A percentile compares a stretch with the other conserved stretches of the same genome.
These are phyloP conservation scores for Medicago truncatula DNA, from an alignment of 306 rosid genomes.

Conservation along the genomic window MtrunA17r5.0-ANR NC_053044.1:49974001-49974500, in stretches of 20 bases:
- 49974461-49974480: neutral
- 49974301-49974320: slow-evolving; percentile 52
- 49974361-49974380: neutral
- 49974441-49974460: slow-evolving; percentile 12
- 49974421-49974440: slow-evolving; percentile 11
- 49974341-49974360: slow-evolving; percentile 50
- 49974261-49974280: too few species aligned
- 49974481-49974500: neutral
- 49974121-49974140: slow-evolving; percentile 51
- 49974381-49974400: neutral
- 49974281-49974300: too few species aligned
- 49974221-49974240: too few species aligned
- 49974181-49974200: slow-evolving; percentile 37
- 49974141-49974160: slow-evolving; percentile 48
- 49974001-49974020: slow-evolving; percentile 24
- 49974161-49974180: slow-evolving; percentile 59
- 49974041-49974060: slow-evolving; percentile 17
- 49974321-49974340: slow-evolving; percentile 18
- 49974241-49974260: too few species aligned
- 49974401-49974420: slow-evolving; percentile 5
- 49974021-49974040: slow-evolving; percentile 8
- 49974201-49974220: too few species aligned
- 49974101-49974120: slow-evolving; percentile 79
- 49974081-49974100: slow-evolving; percentile 68
- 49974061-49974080: slow-evolving; percentile 69